These are phyloP conservation scores for Hippophae gyantsensis DNA, from an alignment of 306 rosid genomes.

Conservation along the genomic window DNA sequence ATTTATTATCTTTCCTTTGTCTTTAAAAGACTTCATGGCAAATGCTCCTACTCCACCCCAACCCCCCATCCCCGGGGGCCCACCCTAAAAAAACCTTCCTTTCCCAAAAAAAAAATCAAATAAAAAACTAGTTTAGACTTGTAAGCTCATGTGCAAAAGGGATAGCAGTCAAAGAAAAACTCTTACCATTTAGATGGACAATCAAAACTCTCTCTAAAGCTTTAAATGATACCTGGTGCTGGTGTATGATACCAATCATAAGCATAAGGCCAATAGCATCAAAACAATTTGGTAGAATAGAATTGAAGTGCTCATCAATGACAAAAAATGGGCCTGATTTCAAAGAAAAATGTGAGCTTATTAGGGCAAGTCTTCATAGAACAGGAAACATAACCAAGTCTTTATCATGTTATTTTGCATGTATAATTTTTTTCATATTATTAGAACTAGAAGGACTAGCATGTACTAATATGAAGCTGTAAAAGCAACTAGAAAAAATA, in stretches of 20 bases:
- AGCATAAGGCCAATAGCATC: constrained; percentile 92
- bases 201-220: not conserved
- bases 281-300: constrained; percentile 73
- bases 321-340: constrained; percentile 76
- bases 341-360: constrained; percentile 16
- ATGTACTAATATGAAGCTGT: not conserved
- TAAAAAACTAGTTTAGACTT: too few species aligned
- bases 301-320: constrained; percentile 74
- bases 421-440: not conserved
- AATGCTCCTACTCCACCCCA: too few species aligned
- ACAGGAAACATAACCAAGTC: not conserved
- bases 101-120: too few species aligned
- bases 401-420: not conserved
- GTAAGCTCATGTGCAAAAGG: too few species aligned
- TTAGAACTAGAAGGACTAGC: not conserved
- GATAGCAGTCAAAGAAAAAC: too few species aligned
- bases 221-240: constrained; percentile 60
- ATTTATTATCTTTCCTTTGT: too few species aligned
- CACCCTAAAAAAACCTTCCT: too few species aligned
- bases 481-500: not conserved
- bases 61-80: too few species aligned
- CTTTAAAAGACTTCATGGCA: too few species aligned
- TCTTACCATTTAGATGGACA: too few species aligned
- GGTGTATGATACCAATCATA: constrained; percentile 82
- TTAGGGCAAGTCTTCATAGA: not conserved